These are phyloP conservation scores for Waitea zeae DNA, from an alignment of 1,284 basidiomycete species.

Conservation along the genomic window DNA sequence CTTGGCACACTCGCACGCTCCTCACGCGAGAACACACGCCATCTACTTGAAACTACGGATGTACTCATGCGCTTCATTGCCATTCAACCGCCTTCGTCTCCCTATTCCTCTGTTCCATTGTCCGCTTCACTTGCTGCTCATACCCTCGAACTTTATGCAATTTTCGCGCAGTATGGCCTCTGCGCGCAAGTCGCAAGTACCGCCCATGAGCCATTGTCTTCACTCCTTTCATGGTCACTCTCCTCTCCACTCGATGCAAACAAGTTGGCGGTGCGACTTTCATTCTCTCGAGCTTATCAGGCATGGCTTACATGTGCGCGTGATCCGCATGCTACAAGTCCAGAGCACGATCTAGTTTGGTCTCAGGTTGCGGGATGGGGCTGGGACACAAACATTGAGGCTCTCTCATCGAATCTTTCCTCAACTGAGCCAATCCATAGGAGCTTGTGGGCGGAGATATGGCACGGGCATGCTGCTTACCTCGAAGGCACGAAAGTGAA, in stretches of 20 bases:
- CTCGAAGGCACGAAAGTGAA: constrained; percentile 63
- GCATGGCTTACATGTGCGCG: constrained; percentile 72
- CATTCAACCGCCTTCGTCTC: constrained; percentile 33
- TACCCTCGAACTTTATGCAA: constrained; percentile 50
- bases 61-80: constrained; percentile 65
- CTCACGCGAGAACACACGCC: constrained; percentile 49
- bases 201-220: constrained; percentile 33
- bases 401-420: constrained; percentile 14
- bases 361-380: constrained; percentile 64
- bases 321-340: constrained; percentile 79
- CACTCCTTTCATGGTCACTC: constrained; percentile 25
- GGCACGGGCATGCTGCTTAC: constrained; percentile 47
- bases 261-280: constrained; percentile 56
- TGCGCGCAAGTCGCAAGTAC: constrained; percentile 49
- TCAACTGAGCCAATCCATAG: constrained; percentile 4
- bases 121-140: constrained; percentile 30
- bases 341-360: constrained; percentile 81
- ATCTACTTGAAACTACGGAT: constrained; percentile 39
- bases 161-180: constrained; percentile 65
- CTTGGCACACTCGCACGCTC: constrained; percentile 43
- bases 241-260: constrained; percentile 30
- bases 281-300: constrained; percentile 40
- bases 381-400: constrained; percentile 48
- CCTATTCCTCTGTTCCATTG: constrained; percentile 23
- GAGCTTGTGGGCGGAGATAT: constrained; percentile 26